phyloP scores from a whole-genome alignment of 2,329 filamentous ascomycete species.

The Coccinonectria pachysandricola region DNA sequence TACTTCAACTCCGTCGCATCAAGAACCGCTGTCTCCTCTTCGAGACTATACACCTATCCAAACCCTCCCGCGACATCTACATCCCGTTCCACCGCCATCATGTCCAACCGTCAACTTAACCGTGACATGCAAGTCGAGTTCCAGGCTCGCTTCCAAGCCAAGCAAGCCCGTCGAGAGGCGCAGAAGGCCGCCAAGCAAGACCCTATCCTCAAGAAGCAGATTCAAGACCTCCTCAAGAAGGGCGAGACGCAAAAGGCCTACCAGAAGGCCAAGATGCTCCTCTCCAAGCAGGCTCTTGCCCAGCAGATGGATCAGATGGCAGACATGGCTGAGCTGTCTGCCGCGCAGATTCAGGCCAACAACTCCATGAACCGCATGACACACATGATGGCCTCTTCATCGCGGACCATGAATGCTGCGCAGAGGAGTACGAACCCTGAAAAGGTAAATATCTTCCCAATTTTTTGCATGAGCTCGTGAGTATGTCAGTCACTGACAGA shows the following conservation, averaged over 20 bases:
- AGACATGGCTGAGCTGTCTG: conserved; percentile 52
- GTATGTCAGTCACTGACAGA: too few relatives aligned
- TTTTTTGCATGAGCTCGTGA: too few relatives aligned
- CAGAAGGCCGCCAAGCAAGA: conserved; percentile 52
- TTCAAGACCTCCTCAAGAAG: conserved; percentile 52
- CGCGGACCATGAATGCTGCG: conserved; percentile 46
- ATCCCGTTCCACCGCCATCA: conserved; percentile 19
- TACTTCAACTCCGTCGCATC: too few relatives aligned
- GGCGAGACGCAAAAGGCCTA: conserved; percentile 54
- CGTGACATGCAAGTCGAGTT: conserved; percentile 55
- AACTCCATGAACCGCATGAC: conserved; percentile 57
- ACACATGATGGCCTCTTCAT: conserved; percentile 51
- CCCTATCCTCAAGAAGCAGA: conserved; percentile 51
- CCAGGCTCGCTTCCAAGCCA: conserved; percentile 53
- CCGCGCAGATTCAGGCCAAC: conserved; percentile 53
- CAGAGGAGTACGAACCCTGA: conserved; percentile 51
- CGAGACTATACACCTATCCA: too few relatives aligned
- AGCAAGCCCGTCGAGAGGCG: conserved; percentile 50
- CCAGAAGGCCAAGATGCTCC: conserved; percentile 52
- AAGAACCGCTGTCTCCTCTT: too few relatives aligned
- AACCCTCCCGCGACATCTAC: not conserved
- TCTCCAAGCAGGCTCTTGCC: conserved; percentile 51
- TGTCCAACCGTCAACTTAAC: conserved; percentile 49
- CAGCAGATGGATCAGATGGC: conserved; percentile 55
- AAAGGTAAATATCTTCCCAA: too few relatives aligned